Evolutionary conservation across 2,329 filamentous ascomycete genomes (phyloP), one percentile per base, ranked within the genome.

Genomic region (Nothophaeocryptopus gaeumannii): DNA sequence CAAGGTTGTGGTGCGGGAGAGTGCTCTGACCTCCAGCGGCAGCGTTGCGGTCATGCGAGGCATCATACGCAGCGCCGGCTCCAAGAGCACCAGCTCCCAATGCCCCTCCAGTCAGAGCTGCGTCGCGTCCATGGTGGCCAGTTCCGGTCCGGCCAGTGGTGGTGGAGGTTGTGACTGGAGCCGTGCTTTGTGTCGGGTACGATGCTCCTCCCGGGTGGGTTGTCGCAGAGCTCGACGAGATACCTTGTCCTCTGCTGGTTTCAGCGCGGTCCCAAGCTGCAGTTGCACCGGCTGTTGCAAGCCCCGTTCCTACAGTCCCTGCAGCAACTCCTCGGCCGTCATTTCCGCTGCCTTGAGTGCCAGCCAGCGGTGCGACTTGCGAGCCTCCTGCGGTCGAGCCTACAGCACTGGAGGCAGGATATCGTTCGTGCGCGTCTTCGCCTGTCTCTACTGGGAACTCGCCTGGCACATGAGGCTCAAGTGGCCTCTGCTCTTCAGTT

Each of bases 391-490:
- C 29, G 5, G 33, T 37, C 15, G 40, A 14, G 26, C 40, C 40
- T 13, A 34, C 20, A 12, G 40, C 11, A n/a, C 30, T 43, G 10
- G 40, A 43, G 11, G 30, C 35, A 26, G 20, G 20, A 7, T 26
- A 26, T 26, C 20, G 20, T 8, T 43, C 38, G 38, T 53, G 51
- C 2, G 41, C 39, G 35, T 49, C 49, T 52, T 52, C 39, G 14
- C 53, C 50, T 10, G 41, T 39, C 40, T 60, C 63, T 4, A 39
- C 52, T 3, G 64, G 64, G 36, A 62, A 67, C 43, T 64, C 64
- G 36, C 63, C 65, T 30, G 64, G 62, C 5, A 69, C 58, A 32
- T 67, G 61, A 5, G 71, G 70, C 44, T 70, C 70, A 13, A 70
- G 60, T 31, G 20, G n/a, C 14, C 41, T 32, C 8, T 37, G 14